Percentiles rank a stretch among this genome's conserved stretches.
phyloP scores from a whole-genome alignment of 345 rosid species.

The Atalantia buxifolia region DNA sequence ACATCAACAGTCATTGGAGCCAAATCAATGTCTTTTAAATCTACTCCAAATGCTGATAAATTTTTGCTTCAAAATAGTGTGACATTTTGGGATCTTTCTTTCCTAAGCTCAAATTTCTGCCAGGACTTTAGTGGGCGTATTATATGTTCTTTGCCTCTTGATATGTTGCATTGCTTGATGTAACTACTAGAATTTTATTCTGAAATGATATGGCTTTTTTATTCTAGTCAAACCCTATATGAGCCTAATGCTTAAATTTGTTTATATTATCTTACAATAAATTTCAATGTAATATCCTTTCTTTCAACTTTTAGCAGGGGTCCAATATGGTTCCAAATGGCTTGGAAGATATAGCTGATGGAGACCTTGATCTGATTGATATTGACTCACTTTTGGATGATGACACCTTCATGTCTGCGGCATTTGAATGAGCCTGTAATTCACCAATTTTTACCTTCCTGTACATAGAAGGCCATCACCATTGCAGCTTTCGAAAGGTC shows the following conservation, averaged over 20 bases:
- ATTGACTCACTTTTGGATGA: slow-evolving; percentile 69
- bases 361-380: slow-evolving; percentile 46
- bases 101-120: not conserved
- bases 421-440: slow-evolving; percentile 38
- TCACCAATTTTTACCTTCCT: slow-evolving; percentile 6
- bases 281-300: not conserved
- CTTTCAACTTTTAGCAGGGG: slow-evolving; percentile 23
- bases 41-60: not conserved
- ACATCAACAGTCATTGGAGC: not conserved
- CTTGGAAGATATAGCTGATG: slow-evolving; percentile 30
- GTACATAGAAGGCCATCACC: slow-evolving; percentile 16
- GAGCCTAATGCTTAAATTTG: not conserved
- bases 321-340: slow-evolving; percentile 34
- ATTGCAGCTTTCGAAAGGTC: slow-evolving; percentile 11
- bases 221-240: not conserved
- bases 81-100: not conserved
- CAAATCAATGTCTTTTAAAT: not conserved
- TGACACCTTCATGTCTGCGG: slow-evolving; percentile 62
- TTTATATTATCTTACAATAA: too few relatives aligned
- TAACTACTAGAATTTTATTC: not conserved
- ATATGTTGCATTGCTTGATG: not conserved
- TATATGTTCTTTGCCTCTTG: not conserved
- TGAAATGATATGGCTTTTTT: not conserved
- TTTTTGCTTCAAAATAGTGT: not conserved
- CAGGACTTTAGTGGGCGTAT: not conserved